Evolutionary conservation across 495 filamentous ascomycete genomes (phyloP).

Genomic region (Aspergillus olivimuriae): DNA sequence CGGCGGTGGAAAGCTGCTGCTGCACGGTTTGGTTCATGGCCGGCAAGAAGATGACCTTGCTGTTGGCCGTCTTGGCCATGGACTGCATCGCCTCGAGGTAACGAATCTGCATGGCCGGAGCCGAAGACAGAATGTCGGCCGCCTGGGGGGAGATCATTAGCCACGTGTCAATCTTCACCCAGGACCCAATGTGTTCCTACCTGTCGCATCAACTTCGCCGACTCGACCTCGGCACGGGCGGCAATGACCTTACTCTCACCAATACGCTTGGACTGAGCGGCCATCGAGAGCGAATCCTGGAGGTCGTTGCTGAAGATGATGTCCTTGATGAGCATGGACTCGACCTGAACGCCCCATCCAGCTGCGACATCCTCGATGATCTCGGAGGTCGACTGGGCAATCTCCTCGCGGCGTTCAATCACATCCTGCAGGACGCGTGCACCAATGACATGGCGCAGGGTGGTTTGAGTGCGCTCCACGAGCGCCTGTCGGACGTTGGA

Average conservation of each 20-base stretch:
- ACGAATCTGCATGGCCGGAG: conserved; percentile 97
- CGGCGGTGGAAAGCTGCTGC: conserved; percentile 44
- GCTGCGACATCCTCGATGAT: conserved; percentile 95
- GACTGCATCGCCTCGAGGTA: conserved; percentile 99
- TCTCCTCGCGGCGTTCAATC: conserved; percentile 96
- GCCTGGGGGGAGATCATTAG: conserved; percentile 35
- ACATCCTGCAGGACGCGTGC: conserved; percentile 96
- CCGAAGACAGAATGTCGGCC: conserved; percentile 87
- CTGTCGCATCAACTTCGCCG: conserved; percentile 95
- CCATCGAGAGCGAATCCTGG: conserved; percentile 98
- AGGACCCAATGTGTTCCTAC: conserved; percentile 8
- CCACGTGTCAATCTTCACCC: not conserved
- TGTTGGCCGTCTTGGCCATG: conserved; percentile 94
- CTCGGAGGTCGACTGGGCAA: conserved; percentile 88
- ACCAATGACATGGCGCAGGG: conserved; percentile 93
- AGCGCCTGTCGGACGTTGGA: conserved; percentile 89
- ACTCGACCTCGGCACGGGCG: conserved; percentile 93
- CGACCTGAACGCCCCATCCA: conserved; percentile 93
- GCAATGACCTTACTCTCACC: conserved; percentile 98
- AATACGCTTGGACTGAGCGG: conserved; percentile 98
- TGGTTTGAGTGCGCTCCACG: conserved; percentile 96
- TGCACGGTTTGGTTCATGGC: conserved; percentile 44
- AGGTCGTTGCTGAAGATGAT: conserved; percentile 96
- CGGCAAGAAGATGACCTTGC: conserved; percentile 96
- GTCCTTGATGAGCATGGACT: conserved; percentile 99